Evolutionary conservation across 139 green algal genomes (phyloP), one percentile per base, ranked within the genome.

Genomic region (Chlamydomonas incerta): DNA sequence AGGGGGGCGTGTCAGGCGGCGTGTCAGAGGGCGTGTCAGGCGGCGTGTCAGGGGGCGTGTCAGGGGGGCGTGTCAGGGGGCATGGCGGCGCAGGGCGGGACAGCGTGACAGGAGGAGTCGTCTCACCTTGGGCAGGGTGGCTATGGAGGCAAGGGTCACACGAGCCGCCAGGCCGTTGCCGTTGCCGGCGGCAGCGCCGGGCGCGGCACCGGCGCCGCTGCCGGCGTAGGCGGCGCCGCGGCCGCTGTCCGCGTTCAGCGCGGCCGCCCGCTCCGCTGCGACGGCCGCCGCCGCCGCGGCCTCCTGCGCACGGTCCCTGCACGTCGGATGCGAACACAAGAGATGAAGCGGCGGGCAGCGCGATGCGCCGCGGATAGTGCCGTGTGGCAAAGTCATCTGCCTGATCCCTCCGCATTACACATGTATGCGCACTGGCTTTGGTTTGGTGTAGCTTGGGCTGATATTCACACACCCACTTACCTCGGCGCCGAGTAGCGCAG

Each of bases 221-320:
- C 8, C 41, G 41, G 41, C 41, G 41, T 96, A 96, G 24, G 65
- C 55, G 4, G 75, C 73, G 0, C 66, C 89, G n/a, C 88, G 88
- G 31, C 80, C 79, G 0, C 80, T n/a, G 58, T 96, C 93, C 29
- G 95, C 95, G 80, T 97, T 97, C 21, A 91, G 85, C 11, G 84
- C 85, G 18, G 94, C 94, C 26, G 89, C 93, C 23, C 72, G 29
- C 14, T 72, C 72, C 9, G 92, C 92, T 6, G 93, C 94, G 20
- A 82, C 86, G 65, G 72, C 72, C 18, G 63, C 85, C 57, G 81
- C 52, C 28, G 20, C 9, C 28, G 20, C 9, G 31, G 34, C 28
- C 41, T 63, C 80, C 65, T 71, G 72, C n/a, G 52, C 68, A 9
- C 66, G 71, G 74, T 83, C 79, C 65, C 74, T 85, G 66, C 31